Evolutionary conservation across 169 alveolate genomes (phyloP).

Genomic region (Perkinsus marinus): DNA sequence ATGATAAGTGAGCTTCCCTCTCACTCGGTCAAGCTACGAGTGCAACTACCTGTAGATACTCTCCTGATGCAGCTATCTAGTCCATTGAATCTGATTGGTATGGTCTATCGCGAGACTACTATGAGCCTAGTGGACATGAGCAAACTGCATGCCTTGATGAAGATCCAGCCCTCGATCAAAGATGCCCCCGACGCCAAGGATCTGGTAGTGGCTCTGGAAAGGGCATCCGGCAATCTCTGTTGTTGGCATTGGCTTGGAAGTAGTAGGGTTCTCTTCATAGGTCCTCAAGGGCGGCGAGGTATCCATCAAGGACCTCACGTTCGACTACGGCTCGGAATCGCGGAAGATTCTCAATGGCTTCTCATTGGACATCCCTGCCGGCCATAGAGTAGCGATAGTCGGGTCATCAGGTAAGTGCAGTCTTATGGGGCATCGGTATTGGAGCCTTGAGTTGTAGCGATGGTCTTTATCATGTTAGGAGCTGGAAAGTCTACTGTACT

Average conservation of each 20-base stretch:
- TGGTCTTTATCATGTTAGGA: neutral
- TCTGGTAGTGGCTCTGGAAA: neutral
- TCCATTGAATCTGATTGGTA: constrained; percentile 28
- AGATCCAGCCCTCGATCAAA: neutral
- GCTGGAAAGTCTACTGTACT: neutral
- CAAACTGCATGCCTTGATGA: neutral
- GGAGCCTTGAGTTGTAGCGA: too few relatives aligned
- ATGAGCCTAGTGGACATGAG: constrained; percentile 17
- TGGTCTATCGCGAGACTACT: constrained; percentile 22
- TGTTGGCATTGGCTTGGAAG: too few relatives aligned
- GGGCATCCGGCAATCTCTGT: too few relatives aligned
- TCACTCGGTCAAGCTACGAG: neutral
- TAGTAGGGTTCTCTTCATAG: too few relatives aligned
- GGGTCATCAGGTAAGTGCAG: neutral
- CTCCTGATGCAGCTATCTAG: constrained; percentile 24
- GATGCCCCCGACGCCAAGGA: neutral
- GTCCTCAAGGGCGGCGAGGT: neutral
- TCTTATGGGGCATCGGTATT: too few relatives aligned
- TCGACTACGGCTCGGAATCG: neutral
- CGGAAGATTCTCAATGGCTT: neutral
- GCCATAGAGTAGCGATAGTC: neutral
- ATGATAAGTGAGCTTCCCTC: neutral
- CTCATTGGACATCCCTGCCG: neutral
- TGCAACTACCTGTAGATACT: neutral
- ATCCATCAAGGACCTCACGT: neutral